Evolutionary conservation across 2,329 filamentous ascomycete species (phyloP), one percentile per base, ranked within the genome.

Genomic region (Xylaria sp.): DNA sequence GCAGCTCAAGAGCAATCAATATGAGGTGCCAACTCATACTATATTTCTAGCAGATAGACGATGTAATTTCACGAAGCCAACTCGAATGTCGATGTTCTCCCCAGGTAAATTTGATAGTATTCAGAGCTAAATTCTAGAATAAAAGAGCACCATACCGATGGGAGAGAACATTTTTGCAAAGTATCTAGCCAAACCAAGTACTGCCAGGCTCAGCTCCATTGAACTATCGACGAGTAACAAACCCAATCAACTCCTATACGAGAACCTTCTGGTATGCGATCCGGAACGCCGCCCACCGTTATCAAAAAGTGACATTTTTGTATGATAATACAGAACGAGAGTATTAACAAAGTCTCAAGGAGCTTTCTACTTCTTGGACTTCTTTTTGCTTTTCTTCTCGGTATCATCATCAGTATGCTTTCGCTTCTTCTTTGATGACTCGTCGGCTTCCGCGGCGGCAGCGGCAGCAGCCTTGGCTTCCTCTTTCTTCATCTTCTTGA

Each of bases 401-500:
- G 86, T 83, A 72, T 83, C 85, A 73, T 89, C 89, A 69, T 88
- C 91, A 58, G 89, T 88, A 69, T 86, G 85, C 83, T 92, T 92
- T 79, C 90, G 87, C 87, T 93, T 93, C 87, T 93, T 93, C 75
- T 81, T 78, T 69, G 77, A 79, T 23, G 78, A 67, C 63, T 77
- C 79, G 2, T 86, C 83, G 63, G 79, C 77, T 68, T 82, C 81
- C 57, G 81, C 81, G 58, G 81, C 80, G n/a, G 83, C 84, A 48
- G 80, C 78, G 75, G 89, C 84, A 49, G 80, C 78, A 75, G 89
- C 87, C 77, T 88, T 85, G 48, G 82, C 83, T 70, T 85, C 88
- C 20, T 80, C 81, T 82, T 91, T 92, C 81, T 87, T 89, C 67
- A 86, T 82, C 84, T 92, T 92, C 86, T 93, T 93, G 76, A 91